phyloP scores from a whole-genome alignment of 331 rosid species.

The Rosa hybrid region DNA sequence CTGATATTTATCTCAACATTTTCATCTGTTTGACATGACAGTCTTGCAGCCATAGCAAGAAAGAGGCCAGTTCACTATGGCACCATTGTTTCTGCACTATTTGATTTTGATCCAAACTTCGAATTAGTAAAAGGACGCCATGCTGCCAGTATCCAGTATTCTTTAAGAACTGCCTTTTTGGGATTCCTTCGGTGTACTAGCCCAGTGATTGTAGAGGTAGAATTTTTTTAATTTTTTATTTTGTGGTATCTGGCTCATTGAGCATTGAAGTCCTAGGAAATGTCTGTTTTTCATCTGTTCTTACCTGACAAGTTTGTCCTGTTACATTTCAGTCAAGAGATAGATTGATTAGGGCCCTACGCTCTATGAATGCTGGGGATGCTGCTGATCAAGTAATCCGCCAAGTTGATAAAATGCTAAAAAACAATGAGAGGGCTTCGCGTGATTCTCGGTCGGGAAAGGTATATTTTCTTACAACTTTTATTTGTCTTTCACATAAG shows the following conservation, averaged over 20 bases:
- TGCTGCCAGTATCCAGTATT: conserved; percentile 74
- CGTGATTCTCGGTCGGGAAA: conserved; percentile 73
- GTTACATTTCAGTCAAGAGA: conserved; percentile 77
- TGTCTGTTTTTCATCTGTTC: conserved; percentile 12
- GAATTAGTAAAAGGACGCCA: conserved; percentile 73
- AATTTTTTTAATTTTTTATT: not conserved
- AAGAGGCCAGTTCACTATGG: conserved; percentile 78
- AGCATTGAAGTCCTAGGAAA: not conserved
- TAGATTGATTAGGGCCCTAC: conserved; percentile 69
- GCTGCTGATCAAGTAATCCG: conserved; percentile 95
- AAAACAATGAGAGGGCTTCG: conserved; percentile 71
- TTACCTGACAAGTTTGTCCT: conserved; percentile 33
- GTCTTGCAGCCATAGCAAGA: conserved; percentile 87
- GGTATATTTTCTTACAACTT: conserved; percentile 44
- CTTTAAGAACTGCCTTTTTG: conserved; percentile 86
- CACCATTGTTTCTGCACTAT: conserved; percentile 62
- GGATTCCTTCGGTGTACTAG: conserved; percentile 89
- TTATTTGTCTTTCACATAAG: conserved; percentile 11
- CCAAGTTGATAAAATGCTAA: conserved; percentile 86
- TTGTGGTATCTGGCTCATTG: not conserved
- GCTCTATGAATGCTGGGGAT: conserved; percentile 93
- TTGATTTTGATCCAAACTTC: conserved; percentile 75
- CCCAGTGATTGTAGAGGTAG: conserved; percentile 80
- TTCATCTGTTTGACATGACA: conserved; percentile 59
- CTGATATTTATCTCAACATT: not conserved